Evolutionary conservation across 1,284 basidiomycete species (phyloP), one percentile per base, ranked within the genome.

Genomic region (Sporisorium reilianum): DNA sequence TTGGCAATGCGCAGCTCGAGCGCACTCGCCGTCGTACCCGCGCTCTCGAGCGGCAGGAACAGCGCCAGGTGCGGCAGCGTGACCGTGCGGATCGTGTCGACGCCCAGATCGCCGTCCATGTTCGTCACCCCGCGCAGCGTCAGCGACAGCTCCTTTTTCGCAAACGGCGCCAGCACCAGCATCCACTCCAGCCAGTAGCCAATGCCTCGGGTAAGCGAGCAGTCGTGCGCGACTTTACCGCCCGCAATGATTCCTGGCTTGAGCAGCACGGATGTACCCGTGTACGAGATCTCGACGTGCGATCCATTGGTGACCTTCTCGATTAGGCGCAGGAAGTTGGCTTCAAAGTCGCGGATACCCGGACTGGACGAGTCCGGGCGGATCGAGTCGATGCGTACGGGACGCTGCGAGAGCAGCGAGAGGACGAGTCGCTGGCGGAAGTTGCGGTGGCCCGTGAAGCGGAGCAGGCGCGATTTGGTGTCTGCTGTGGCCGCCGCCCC

Each of bases 231-330:
- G 62, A 94, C 86, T 11, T 86, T 85, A 2, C 97, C 97, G 14
- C 97, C 96, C 26, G 90, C 89, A 53, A 99, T 91, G 41, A 97
- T 88, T 2, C 97, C 97, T 18, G 97, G 97, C 81, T 94, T 95
- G 55, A 98, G 87, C 18, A 97, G 88, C 70, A 84, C 57, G 1
- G 80, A 79, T 0, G 83, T 84, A 78, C 83, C 83, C 14, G 97
- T 99, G 20, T 96, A 92, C 2, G 93, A 96, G 61, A 99, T 99
- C 85, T 99, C 97, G 70, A 99, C 93, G 26, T 93, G 87, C 8
- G 93, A 94, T 1, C 97, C 97, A 88, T 99, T 98, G 5, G 95
- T 97, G 2, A 93, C 87, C 82, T 94, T 95, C 85, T 99, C 96
- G 26, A 99, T 81, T 14, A 99, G 86, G 23, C 97, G 88, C 45